phyloP scores from a whole-genome alignment of 169 alveolate genomes.

The Plasmodium berghei region DNA sequence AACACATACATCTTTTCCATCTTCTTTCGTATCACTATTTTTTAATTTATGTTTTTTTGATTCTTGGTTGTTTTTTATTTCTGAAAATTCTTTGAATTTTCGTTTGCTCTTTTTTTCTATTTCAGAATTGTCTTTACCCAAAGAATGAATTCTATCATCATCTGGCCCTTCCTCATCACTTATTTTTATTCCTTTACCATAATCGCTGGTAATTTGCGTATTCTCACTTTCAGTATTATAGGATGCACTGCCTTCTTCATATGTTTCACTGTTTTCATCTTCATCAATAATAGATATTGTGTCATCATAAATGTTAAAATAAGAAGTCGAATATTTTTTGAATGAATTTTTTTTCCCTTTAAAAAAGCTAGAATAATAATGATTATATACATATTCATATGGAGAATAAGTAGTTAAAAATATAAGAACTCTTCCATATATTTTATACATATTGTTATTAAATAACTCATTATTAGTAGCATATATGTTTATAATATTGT shows the following conservation, averaged over 20 bases:
- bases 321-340: slow-evolving; percentile 46
- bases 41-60: no score
- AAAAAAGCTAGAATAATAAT: slow-evolving; percentile 40
- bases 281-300: background rate
- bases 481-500: slow-evolving; percentile 55
- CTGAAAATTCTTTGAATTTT: no score
- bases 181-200: no score
- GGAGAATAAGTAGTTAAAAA: slow-evolving; percentile 71
- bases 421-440: slow-evolving; percentile 57
- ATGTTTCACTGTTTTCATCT: background rate
- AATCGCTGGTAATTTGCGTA: background rate
- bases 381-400: slow-evolving; percentile 59
- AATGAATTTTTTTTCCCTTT: background rate
- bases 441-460: slow-evolving; percentile 29
- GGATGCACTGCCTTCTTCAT: background rate
- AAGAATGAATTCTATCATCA: background rate
- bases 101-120: background rate
- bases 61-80: no score
- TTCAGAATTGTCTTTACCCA: background rate
- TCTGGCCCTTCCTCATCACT: no score
- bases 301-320: slow-evolving; percentile 47
- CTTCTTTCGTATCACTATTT: no score
- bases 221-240: background rate
- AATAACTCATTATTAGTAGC: slow-evolving; percentile 33
- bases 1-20: no score